phyloP scores from a whole-genome alignment of 2,329 filamentous ascomycete genomes.

The Colletotrichum limetticola region DNA sequence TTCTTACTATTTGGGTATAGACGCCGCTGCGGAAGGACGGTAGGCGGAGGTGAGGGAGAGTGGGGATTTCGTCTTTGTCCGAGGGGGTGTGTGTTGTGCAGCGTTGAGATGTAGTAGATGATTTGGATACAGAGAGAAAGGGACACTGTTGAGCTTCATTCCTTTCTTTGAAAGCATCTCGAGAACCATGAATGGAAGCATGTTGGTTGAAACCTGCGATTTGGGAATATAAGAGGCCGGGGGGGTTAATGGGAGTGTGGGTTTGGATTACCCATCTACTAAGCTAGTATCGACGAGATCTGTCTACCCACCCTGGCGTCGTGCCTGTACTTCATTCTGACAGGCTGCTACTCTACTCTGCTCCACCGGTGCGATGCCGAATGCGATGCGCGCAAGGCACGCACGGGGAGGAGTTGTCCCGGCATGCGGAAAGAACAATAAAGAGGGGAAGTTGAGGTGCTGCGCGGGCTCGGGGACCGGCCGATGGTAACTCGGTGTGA shows the following conservation, averaged over 20 bases:
- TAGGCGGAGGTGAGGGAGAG: slow-evolving; percentile 7
- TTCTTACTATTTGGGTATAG: slow-evolving; percentile 1
- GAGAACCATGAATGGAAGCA: neutral
- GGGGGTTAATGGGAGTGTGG: neutral
- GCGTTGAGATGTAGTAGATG: neutral
- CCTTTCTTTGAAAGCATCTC: neutral
- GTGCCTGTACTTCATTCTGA: neutral
- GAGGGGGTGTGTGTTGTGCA: neutral
- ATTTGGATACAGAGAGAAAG: neutral
- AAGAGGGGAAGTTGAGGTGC: neutral
- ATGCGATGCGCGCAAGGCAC: neutral
- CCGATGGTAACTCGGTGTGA: slow-evolving; percentile 1
- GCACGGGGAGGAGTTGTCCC: neutral
- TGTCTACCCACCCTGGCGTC: neutral
- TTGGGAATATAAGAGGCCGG: neutral
- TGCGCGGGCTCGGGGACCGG: neutral
- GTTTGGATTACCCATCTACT: neutral
- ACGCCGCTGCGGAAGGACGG: slow-evolving; percentile 16
- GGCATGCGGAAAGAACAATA: neutral
- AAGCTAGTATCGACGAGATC: neutral
- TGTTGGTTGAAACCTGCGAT: neutral
- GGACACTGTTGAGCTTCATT: neutral
- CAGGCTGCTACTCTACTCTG: too few relatives aligned
- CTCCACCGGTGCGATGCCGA: neutral
- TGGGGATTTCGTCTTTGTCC: too few relatives aligned